Evolutionary conservation across 139 green algal species (phyloP).

Genomic region (Gonium pectorale): DNA sequence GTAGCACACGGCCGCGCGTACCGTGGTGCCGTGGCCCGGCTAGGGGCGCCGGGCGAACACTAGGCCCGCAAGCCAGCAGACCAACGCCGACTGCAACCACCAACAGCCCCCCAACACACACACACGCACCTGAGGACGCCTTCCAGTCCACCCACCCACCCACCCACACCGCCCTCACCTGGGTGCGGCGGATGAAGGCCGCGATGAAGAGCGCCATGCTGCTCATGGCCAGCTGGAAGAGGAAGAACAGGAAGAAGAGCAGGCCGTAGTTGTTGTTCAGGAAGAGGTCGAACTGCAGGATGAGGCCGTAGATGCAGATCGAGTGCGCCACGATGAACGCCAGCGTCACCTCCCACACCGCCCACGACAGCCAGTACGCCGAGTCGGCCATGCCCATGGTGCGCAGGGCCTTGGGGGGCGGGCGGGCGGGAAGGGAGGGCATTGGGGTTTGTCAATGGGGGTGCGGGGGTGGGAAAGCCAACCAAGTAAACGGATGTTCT

Average conservation of each 20-base stretch:
- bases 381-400: constrained; percentile 93
- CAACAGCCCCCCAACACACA: too few relatives aligned
- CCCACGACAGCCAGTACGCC: constrained; percentile 92
- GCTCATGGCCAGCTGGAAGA: constrained; percentile 90
- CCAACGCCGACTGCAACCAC: too few relatives aligned
- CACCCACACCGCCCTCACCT: constrained; percentile 9
- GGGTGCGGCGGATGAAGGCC: constrained; percentile 74
- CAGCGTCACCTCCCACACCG: constrained; percentile 61
- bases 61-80: too few relatives aligned
- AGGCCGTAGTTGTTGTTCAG: constrained; percentile 89
- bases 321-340: constrained; percentile 73
- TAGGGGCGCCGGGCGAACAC: too few relatives aligned
- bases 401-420: constrained; percentile 79
- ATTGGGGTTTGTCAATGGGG: too few relatives aligned
- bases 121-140: not conserved
- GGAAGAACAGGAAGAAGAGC: constrained; percentile 92
- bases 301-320: constrained; percentile 82
- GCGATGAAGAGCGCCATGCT: constrained; percentile 80
- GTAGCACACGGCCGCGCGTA: too few relatives aligned
- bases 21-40: too few relatives aligned
- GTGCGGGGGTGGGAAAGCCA: too few relatives aligned
- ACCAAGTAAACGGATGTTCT: too few relatives aligned
- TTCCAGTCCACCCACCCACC: not conserved
- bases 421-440: not conserved
- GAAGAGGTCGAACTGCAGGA: constrained; percentile 93